Conservation (phyloP, 208 protist species). For the Leishmania lainsoni region DNA sequence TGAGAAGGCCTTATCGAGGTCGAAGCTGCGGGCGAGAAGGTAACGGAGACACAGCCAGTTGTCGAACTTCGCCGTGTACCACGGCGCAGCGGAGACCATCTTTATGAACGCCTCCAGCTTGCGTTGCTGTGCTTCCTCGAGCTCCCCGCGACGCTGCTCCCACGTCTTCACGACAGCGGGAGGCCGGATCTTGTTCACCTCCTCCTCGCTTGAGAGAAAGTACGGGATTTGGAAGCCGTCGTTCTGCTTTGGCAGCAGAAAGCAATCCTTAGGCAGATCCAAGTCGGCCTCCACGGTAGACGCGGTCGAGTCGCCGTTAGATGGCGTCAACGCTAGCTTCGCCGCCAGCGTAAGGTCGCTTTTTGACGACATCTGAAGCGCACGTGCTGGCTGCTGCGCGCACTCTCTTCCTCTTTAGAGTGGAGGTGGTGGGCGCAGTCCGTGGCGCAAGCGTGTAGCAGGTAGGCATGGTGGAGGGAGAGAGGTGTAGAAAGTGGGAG, state of each 20-base stretch:
- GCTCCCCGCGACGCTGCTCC: slow-evolving; percentile 65
- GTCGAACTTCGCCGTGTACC: slow-evolving; percentile 67
- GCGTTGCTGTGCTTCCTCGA: slow-evolving; percentile 43
- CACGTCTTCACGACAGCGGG: slow-evolving; percentile 78
- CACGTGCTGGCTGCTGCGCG: not conserved
- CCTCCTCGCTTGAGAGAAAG: slow-evolving; percentile 61
- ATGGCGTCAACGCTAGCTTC: not conserved
- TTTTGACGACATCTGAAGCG: not conserved
- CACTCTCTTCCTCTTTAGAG: not conserved
- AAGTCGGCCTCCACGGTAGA: slow-evolving; percentile 24
- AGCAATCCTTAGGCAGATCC: slow-evolving; percentile 58
- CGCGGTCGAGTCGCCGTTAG: slow-evolving; percentile 1
- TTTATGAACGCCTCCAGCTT: slow-evolving; percentile 38
- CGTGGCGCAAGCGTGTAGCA: not conserved
- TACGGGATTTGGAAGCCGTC: slow-evolving; percentile 79
- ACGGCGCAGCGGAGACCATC: slow-evolving; percentile 47
- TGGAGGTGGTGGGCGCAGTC: not conserved
- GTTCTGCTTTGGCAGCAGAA: slow-evolving; percentile 77
- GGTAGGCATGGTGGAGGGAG: not conserved
- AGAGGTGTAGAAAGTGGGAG: not conserved
- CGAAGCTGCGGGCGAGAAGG: slow-evolving; percentile 71
- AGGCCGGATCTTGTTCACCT: slow-evolving; percentile 64
- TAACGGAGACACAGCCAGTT: slow-evolving; percentile 74
- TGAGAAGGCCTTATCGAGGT: slow-evolving; percentile 55
- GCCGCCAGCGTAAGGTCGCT: not conserved